Percentiles rank a stretch among this genome's conserved stretches.
phyloP scores from a whole-genome alignment of 2,329 filamentous ascomycete species.

The Scytalidium sp. region DNA sequence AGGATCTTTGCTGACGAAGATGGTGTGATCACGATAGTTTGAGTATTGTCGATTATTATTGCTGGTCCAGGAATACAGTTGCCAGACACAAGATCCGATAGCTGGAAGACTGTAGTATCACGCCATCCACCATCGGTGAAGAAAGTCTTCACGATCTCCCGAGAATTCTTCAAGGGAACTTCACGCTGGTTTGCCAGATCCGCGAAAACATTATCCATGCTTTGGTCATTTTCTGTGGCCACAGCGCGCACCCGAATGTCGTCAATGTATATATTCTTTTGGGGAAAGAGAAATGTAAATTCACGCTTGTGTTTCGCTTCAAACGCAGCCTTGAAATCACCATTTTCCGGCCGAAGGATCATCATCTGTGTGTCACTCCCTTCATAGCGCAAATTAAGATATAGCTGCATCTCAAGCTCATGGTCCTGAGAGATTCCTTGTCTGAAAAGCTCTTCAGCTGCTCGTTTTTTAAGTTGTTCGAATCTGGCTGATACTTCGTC shows the following conservation, averaged over 20 bases:
- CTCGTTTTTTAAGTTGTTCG: no score
- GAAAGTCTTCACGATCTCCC: slow-evolving; percentile 62
- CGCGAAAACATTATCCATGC: neutral
- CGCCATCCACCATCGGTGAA: slow-evolving; percentile 58
- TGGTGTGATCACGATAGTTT: slow-evolving; percentile 87
- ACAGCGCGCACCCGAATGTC: slow-evolving; percentile 84
- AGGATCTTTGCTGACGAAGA: slow-evolving; percentile 66
- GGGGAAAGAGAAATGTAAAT: slow-evolving; percentile 80
- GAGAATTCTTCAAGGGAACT: no score
- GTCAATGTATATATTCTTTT: slow-evolving; percentile 82
- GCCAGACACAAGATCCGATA: slow-evolving; percentile 68
- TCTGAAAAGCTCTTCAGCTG: no score
- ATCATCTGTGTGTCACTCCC: slow-evolving; percentile 87
- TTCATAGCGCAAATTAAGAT: slow-evolving; percentile 86
- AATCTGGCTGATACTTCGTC: no score
- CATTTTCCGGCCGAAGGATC: slow-evolving; percentile 69
- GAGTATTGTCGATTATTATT: slow-evolving; percentile 80
- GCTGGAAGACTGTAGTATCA: slow-evolving; percentile 72
- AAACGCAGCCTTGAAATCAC: slow-evolving; percentile 71
- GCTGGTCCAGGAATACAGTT: slow-evolving; percentile 76
- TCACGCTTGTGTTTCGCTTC: slow-evolving; percentile 82
- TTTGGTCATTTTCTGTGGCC: slow-evolving; percentile 48
- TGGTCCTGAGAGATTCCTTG: no score
- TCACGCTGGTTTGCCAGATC: slow-evolving; percentile 50
- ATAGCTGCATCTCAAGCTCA: no score